Percentiles rank a stretch among this genome's conserved stretches.
phyloP scores from a whole-genome alignment of 768 basidiomycete species.

The Macrolepiota albuminosa region DNA sequence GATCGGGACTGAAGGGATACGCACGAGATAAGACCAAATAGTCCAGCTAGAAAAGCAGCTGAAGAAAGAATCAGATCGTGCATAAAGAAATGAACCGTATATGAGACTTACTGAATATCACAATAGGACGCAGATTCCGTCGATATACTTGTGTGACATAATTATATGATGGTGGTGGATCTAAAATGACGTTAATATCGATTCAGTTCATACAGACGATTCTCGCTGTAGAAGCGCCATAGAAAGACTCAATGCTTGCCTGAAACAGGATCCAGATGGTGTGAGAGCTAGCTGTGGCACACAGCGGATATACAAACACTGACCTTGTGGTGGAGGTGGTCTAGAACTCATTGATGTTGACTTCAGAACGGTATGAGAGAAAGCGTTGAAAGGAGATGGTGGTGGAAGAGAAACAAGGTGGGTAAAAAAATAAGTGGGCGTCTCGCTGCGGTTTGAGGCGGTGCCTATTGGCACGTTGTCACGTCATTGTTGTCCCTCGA shows the following conservation, averaged over 20 bases:
- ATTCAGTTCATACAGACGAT: neutral
- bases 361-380: constrained; percentile 1
- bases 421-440: neutral
- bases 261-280: constrained; percentile 7
- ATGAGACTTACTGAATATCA: constrained; percentile 34
- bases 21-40: constrained; percentile 65
- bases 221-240: neutral
- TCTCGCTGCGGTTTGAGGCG: constrained; percentile 7
- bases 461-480: constrained; percentile 6
- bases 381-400: constrained; percentile 5
- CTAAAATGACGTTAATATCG: constrained; percentile 18
- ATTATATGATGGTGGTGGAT: constrained; percentile 53
- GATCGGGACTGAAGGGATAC: constrained; percentile 20
- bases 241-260: constrained; percentile 13
- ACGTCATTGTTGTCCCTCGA: neutral
- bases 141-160: constrained; percentile 53
- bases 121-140: constrained; percentile 58
- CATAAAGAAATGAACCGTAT: neutral
- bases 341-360: constrained; percentile 28
- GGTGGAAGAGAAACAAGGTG: constrained; percentile 10
- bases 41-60: constrained; percentile 42
- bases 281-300: neutral
- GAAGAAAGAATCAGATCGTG: neutral
- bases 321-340: constrained; percentile 38
- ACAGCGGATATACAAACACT: constrained; percentile 5